phyloP scores from a whole-genome alignment of 257 asterid species.

The Agastache rugosa region DNA sequence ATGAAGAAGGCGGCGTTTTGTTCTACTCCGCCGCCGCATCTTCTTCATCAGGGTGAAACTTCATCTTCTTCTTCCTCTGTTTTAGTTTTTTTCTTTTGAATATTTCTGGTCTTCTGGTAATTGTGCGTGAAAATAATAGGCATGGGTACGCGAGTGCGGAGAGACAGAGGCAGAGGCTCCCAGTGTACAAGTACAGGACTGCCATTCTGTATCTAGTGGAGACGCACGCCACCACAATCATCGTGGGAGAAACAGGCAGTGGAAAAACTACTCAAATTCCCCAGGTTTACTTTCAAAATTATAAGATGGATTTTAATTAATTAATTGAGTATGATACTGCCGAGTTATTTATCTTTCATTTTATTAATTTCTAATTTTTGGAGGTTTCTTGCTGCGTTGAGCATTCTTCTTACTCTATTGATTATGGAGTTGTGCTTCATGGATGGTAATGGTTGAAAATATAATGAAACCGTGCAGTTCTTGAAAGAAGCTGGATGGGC shows the following conservation, averaged over 20 bases:
- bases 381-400: not conserved
- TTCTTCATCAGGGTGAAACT: conserved; percentile 72
- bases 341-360: not conserved
- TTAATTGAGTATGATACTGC: not conserved
- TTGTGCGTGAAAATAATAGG: conserved; percentile 38
- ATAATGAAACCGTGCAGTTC: conserved; percentile 52
- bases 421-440: not conserved
- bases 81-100: not conserved
- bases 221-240: conserved; percentile 83
- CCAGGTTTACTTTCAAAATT: conserved; percentile 55
- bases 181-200: conserved; percentile 72
- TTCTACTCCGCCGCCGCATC: conserved; percentile 62
- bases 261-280: conserved; percentile 99
- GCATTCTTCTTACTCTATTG: not conserved
- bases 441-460: not conserved
- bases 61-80: not conserved
- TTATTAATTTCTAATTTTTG: not conserved
- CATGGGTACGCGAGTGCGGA: conserved; percentile 68
- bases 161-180: conserved; percentile 78
- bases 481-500: conserved; percentile 98
- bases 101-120: not conserved
- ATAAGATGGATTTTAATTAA: not conserved
- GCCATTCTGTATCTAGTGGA: conserved; percentile 83
- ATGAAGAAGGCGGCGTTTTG: conserved; percentile 93
- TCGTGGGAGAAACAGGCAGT: conserved; percentile 97